Base-by-base conservation (phyloP, 192 early-diverging fungal species). In the Coemansia sp. region DNA sequence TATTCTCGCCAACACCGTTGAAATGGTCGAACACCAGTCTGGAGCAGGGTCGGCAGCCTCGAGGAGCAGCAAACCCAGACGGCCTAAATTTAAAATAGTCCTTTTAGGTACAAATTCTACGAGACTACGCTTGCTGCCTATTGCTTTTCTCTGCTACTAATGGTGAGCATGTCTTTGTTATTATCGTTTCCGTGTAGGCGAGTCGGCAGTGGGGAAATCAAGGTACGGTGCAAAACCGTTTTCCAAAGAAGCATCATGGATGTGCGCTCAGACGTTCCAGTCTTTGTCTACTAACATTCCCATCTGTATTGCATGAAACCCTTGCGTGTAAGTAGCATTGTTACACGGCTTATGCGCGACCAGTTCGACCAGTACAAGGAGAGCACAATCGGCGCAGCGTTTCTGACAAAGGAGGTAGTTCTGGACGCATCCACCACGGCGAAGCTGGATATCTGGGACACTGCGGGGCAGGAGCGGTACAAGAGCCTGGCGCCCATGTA, bases 401-500 rank as follows among this genome's bases (percentile, higher is more conserved):
- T 93, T 62, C 77, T 93, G 76, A 95, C 94, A 23, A 95, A 95
- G 85, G 95, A 95, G 66, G 94, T 94, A 67, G 85, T 88, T 37
- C 70, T 98, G 48, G 93, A 96, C 39, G 92, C 89, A 48, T 83
- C 82, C 42, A 92, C 87, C 70, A 75, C 84, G n/a, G 90, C 90
- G 66, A 92, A 89, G 68, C 89, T 94, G 67, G 85, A 90, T 69
- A 92, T 92, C 67, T 94, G 92, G 93, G 93, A 94, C 71, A 94
- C 93, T 31, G 97, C 97, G 27, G 97, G 97, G 31, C 97, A 99
- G 85, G 97, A 99, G 82, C 87, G 97, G 48, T 99, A 97, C 86
- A 95, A 97, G 73, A 98, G 93, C 55, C 87, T 95, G 59, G 92
- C 87, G 64, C 94, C 96, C 21, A 92, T 98, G 95, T 99, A 99